Base-by-base conservation (phyloP, 768 basidiomycete genomes). In the Naganishia kalamii region DNA sequence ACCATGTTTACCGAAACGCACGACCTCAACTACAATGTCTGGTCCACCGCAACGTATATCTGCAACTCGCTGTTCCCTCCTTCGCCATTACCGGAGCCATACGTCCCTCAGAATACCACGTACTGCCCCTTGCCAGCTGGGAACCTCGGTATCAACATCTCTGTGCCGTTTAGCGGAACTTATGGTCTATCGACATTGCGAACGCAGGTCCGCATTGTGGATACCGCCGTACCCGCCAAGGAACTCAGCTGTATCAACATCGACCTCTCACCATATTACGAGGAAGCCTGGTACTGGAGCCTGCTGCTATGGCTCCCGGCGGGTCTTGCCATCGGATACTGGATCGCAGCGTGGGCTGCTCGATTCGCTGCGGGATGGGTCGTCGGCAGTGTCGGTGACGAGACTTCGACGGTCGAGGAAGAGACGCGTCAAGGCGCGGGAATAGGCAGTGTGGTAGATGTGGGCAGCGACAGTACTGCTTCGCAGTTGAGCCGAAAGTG, bases 151-250 rank as follows among this genome's bases (percentile, higher is more conserved):
- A 84, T 98, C 73, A 85, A 89, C 25, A 81, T 89, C 12, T 71
- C 74, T 10, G 82, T 86, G 19, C 85, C 90, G 43, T 84, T 88
- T 73, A 81, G 84, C 37, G 71, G 80, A 47, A 81, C 84, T 65
- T 87, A 88, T 73, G 84, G 86, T 17, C 81, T 98, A 47, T 89
- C 89, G 13, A 93, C 93, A 11, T 82, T 94, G 63, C 82, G 84
- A 67, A 96, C 93, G 1, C 86, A 86, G 23, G 79, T 99, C 25
- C 87, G 90, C 49, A 88, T 92, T 8, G 88, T 98, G 25, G 96
- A 99, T 79, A 87, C 92, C 0, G 75, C 80, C 7, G 52, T 64
- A 3, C 86, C 84, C 47, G 85, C 87, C 60, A 82, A 85, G 35
- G 89, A 92, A 70, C 82, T 98, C 47, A 79, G 92, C 2, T 99